phyloP scores from a whole-genome alignment of 805 yeast species.

The Babjeviella inositovora region DNA sequence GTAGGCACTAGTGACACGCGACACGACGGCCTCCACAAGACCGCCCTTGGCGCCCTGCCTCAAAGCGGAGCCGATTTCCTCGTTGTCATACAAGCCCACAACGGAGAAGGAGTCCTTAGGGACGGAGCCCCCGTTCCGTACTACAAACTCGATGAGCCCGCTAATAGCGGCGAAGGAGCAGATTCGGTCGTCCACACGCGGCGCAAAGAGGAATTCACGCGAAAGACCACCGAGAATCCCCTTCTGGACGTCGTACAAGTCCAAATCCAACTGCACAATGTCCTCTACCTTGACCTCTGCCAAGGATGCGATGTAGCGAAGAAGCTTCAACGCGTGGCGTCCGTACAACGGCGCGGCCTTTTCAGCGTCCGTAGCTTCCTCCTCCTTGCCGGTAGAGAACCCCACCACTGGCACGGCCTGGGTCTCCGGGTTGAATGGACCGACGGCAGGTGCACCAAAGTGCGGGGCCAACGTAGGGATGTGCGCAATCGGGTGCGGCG shows the following conservation, averaged over 20 bases:
- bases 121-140: too few species aligned
- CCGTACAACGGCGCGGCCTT: constrained; percentile 49
- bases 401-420: constrained; percentile 71
- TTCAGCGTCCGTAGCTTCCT: constrained; percentile 42
- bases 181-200: constrained; percentile 74
- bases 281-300: constrained; percentile 44
- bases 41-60: constrained; percentile 79
- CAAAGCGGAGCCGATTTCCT: constrained; percentile 70
- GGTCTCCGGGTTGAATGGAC: constrained; percentile 66
- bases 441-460: constrained; percentile 54
- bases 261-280: constrained; percentile 57
- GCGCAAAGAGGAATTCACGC: constrained; percentile 64
- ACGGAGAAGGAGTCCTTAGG: constrained; percentile 34
- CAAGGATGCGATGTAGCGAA: constrained; percentile 52
- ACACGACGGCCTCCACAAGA: constrained; percentile 45
- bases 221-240: constrained; percentile 68
- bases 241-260: constrained; percentile 68
- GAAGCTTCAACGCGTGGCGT: constrained; percentile 48
- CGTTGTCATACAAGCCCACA: constrained; percentile 62
- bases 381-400: constrained; percentile 13
- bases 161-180: constrained; percentile 62
- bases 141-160: constrained; percentile 37
- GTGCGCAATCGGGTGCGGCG: constrained; percentile 60
- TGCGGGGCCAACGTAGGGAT: constrained; percentile 82
- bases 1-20: constrained; percentile 27